Percentiles rank a stretch among this genome's conserved stretches.
phyloP scores from a whole-genome alignment of 2,329 filamentous ascomycete genomes.

The Neocatenulostroma microsporum region DNA sequence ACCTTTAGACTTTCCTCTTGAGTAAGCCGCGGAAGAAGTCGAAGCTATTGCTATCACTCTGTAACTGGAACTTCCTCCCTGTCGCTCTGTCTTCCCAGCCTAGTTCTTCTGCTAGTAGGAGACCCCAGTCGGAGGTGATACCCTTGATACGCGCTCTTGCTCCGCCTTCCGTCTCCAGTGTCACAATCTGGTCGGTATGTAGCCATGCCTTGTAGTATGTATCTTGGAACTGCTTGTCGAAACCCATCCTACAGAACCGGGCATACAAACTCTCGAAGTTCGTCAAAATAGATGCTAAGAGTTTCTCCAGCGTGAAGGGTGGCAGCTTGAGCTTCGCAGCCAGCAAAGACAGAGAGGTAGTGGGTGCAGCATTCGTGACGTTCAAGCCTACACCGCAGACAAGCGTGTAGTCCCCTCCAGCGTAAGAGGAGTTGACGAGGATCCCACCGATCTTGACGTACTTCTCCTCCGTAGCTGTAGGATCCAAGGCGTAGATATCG shows the following conservation, averaged over 20 bases:
- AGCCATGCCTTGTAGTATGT: constrained; percentile 80
- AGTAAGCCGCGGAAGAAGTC: constrained; percentile 90
- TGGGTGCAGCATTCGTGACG: constrained; percentile 80
- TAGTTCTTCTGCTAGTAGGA: constrained; percentile 77
- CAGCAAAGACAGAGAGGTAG: constrained; percentile 74
- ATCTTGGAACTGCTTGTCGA: constrained; percentile 62
- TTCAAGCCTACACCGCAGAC: constrained; percentile 81
- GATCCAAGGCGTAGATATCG: constrained; percentile 56
- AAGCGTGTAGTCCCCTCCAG: constrained; percentile 67
- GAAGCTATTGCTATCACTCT: constrained; percentile 97
- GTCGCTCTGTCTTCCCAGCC: constrained; percentile 64
- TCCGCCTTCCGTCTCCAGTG: constrained; percentile 72
- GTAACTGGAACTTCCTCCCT: constrained; percentile 71
- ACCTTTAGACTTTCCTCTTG: constrained; percentile 54
- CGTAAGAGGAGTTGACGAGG: constrained; percentile 80
- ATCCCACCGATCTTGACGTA: constrained; percentile 94
- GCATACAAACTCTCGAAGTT: constrained; percentile 70
- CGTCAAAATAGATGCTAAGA: constrained; percentile 73
- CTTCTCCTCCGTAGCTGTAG: constrained; percentile 46
- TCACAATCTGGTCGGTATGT: constrained; percentile 61
- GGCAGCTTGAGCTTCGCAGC: constrained; percentile 38
- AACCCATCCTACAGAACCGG: constrained; percentile 67
- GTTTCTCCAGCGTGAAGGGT: constrained; percentile 64
- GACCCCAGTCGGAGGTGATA: constrained; percentile 84
- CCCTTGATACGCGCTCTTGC: constrained; percentile 69